Evolutionary conservation across 2,329 filamentous ascomycete genomes (phyloP).

Genomic region (Cladosporium halotolerans): DNA sequence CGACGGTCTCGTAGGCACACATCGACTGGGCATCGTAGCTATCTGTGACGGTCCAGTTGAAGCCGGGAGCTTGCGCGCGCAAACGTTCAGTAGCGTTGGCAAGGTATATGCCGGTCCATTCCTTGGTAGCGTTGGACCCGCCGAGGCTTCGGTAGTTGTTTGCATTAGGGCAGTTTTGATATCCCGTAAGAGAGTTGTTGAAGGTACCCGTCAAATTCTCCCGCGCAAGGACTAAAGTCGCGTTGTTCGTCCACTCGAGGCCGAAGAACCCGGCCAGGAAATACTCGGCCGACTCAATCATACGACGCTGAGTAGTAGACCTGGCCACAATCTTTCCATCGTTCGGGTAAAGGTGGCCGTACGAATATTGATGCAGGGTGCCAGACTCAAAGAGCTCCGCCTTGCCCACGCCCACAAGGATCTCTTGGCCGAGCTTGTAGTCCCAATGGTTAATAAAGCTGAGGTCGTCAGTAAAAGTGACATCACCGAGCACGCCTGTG

Average conservation of each 20-base stretch:
- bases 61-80: constrained; percentile 32
- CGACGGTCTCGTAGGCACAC: constrained; percentile 73
- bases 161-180: constrained; percentile 60
- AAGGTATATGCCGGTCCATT: constrained; percentile 63
- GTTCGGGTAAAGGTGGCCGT: constrained; percentile 61
- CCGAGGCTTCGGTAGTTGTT: constrained; percentile 42
- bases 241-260: constrained; percentile 57
- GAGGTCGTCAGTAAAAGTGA: constrained; percentile 54
- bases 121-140: constrained; percentile 47
- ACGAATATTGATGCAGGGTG: constrained; percentile 66
- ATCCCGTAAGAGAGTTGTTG: constrained; percentile 67
- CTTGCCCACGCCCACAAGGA: constrained; percentile 65
- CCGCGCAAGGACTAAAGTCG: constrained; percentile 56
- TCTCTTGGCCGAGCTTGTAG: constrained; percentile 63
- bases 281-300: constrained; percentile 71
- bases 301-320: constrained; percentile 70
- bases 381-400: constrained; percentile 62
- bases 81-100: constrained; percentile 58
- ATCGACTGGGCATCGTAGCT: constrained; percentile 63
- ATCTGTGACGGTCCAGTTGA: constrained; percentile 58
- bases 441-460: constrained; percentile 63
- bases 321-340: constrained; percentile 66
- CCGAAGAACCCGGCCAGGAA: constrained; percentile 76
- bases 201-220: constrained; percentile 41
- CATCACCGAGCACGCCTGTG: constrained; percentile 36